Base-by-base conservation (phyloP, 139 green algal species). In the Auxenochlorella pyrenoidosa region DNA sequence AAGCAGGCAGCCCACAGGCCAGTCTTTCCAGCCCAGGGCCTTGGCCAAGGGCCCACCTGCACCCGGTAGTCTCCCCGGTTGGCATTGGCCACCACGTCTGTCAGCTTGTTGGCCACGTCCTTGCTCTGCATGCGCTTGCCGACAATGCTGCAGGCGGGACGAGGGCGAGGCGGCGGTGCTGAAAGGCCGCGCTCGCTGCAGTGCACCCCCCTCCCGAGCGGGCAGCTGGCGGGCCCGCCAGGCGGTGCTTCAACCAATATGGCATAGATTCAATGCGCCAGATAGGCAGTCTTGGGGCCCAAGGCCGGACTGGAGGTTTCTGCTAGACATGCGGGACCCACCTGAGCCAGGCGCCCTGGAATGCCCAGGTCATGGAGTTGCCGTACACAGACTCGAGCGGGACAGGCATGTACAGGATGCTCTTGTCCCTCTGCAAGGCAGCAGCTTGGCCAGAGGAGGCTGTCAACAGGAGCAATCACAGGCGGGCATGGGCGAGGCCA, bases 271-370 rank as follows among this genome's bases (percentile, higher is more conserved):
- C n/a, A n/a, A n/a, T n/a, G n/a, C n/a, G n/a, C n/a, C n/a, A n/a
- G n/a, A n/a, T n/a, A n/a, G n/a, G n/a, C n/a, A n/a, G n/a, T n/a
- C n/a, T n/a, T n/a, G n/a, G n/a, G n/a, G n/a, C n/a, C n/a, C n/a
- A n/a, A n/a, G n/a, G n/a, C n/a, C n/a, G n/a, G n/a, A n/a, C n/a
- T n/a, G n/a, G n/a, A n/a, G n/a, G n/a, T n/a, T 32, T 28, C 60
- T 3, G 18, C 60, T 26, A 6, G 12, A n/a, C 3, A 6, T 32
- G 26, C 60, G 4, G 60, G 5, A 6, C 51, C 26, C 59, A 84
- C 79, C 80, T 75, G 38, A 85, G 40, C 40, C 40, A 85, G 40
- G 26, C 80, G 80, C 80, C 80, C 40, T 43, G 41, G 51, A 85
- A 85, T 30, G 80, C 80, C 80, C 80, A 85, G 32, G 51, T 71